Evolutionary conservation across 73 alveolate species (phyloP).

Genomic region (Tetrahymena malaccensis): DNA sequence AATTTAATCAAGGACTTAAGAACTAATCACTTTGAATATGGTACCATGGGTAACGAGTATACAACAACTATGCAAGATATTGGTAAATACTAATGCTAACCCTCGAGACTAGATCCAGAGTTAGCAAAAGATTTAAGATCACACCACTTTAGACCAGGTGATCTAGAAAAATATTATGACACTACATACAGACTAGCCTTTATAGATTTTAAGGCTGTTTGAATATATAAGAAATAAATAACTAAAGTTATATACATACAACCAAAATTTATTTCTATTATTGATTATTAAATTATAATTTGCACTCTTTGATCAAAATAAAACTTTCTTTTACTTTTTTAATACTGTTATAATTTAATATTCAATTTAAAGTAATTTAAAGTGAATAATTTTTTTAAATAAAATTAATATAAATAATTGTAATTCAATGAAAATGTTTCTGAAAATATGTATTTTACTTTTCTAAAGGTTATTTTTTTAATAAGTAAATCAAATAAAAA

Average conservation of each 20-base stretch:
- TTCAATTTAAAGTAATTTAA: too few relatives aligned
- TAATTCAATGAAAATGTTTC: too few relatives aligned
- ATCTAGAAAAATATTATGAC: not conserved
- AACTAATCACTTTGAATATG: constrained; percentile 22
- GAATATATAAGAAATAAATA: not conserved
- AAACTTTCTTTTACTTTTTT: too few relatives aligned
- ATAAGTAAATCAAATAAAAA: too few relatives aligned
- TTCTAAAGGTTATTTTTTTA: too few relatives aligned
- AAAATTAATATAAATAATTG: too few relatives aligned
- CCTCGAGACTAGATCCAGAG: constrained; percentile 26
- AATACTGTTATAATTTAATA: too few relatives aligned
- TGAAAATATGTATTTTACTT: too few relatives aligned
- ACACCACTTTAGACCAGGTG: not conserved
- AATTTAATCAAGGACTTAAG: constrained; percentile 8
- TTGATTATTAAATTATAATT: too few relatives aligned
- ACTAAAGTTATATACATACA: not conserved
- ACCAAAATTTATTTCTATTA: too few relatives aligned
- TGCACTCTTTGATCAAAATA: not conserved
- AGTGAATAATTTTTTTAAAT: too few relatives aligned
- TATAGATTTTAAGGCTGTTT: not conserved
- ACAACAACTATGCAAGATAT: constrained; percentile 16
- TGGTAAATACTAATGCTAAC: constrained; percentile 35
- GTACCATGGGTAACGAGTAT: constrained; percentile 5
- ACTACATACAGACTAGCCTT: not conserved
- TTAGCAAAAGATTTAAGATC: constrained; percentile 28